Evolutionary conservation across 176 grass and related monocot genomes (phyloP).

Genomic region (Hyparrhenia diplandra): DNA sequence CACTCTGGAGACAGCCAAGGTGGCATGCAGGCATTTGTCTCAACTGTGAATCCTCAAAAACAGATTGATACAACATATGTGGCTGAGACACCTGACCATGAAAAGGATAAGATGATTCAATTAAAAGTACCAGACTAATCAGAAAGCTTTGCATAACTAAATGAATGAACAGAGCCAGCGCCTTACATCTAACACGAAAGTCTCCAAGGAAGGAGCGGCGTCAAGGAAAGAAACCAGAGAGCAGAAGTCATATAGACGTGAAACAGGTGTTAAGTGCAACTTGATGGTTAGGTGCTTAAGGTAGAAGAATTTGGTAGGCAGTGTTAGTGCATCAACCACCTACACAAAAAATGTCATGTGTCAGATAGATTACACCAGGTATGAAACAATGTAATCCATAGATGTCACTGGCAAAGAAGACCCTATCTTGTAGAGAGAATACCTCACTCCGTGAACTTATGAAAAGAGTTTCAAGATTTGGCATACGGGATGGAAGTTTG

Average conservation of each 20-base stretch:
- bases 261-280: neutral
- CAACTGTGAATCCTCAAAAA: too few relatives aligned
- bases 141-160: neutral
- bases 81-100: too few relatives aligned
- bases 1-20: too few relatives aligned
- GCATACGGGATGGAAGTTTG: too few relatives aligned
- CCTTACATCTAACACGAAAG: neutral
- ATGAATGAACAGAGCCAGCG: neutral
- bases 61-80: too few relatives aligned
- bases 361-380: neutral
- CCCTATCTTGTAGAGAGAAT: neutral
- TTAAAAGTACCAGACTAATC: neutral
- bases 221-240: neutral
- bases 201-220: neutral
- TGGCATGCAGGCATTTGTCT: too few relatives aligned
- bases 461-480: neutral
- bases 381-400: neutral
- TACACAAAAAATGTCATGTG: too few relatives aligned
- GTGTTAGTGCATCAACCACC: too few relatives aligned
- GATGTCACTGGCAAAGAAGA: neutral
- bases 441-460: neutral
- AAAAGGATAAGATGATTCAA: too few relatives aligned
- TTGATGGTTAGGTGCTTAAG: too few relatives aligned
- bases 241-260: neutral
- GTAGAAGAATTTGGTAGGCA: too few relatives aligned